A percentile compares a stretch with the other conserved stretches of the same genome.
Evolutionary conservation across 1,284 basidiomycete species (phyloP).

Genomic region (Rugosomyces carneus): DNA sequence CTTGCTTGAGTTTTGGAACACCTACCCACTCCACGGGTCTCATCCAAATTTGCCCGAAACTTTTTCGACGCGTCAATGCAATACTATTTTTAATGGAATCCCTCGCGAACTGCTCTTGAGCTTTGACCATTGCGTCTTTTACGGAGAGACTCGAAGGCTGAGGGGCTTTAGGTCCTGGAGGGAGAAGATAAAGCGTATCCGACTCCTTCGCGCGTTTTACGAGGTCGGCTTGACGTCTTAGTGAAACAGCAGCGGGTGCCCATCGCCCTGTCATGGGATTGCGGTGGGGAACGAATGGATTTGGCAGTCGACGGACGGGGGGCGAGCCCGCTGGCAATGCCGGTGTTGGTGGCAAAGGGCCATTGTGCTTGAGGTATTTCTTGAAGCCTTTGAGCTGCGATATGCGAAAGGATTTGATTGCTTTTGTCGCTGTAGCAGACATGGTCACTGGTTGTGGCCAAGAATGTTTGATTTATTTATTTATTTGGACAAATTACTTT

Average conservation of each 20-base stretch:
- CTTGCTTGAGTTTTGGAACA: constrained; percentile 40
- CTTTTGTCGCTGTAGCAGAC: constrained; percentile 28
- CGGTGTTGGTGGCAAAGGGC: constrained; percentile 25
- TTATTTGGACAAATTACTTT: too few species aligned
- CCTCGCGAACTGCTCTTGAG: constrained; percentile 7
- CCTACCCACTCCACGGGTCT: constrained; percentile 53
- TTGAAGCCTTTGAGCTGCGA: constrained; percentile 32
- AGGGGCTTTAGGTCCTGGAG: constrained; percentile 54
- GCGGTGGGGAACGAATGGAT: constrained; percentile 64
- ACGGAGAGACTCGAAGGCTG: constrained; percentile 8
- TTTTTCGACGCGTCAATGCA: not conserved
- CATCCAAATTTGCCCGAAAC: constrained; percentile 24
- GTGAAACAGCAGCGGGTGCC: constrained; percentile 63
- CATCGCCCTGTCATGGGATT: constrained; percentile 59
- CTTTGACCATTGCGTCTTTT: constrained; percentile 3
- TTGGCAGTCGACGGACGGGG: constrained; percentile 34
- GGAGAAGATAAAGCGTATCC: constrained; percentile 51
- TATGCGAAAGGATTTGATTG: constrained; percentile 40
- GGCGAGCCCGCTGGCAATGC: constrained; percentile 20
- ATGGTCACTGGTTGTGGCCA: too few species aligned
- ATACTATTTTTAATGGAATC: not conserved
- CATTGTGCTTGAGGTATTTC: constrained; percentile 28
- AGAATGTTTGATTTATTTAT: too few species aligned
- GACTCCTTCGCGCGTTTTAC: constrained; percentile 59
- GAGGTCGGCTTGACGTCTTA: constrained; percentile 70